phyloP scores from a whole-genome alignment of 208 protist species.

The Wallacemonas sp. region DNA sequence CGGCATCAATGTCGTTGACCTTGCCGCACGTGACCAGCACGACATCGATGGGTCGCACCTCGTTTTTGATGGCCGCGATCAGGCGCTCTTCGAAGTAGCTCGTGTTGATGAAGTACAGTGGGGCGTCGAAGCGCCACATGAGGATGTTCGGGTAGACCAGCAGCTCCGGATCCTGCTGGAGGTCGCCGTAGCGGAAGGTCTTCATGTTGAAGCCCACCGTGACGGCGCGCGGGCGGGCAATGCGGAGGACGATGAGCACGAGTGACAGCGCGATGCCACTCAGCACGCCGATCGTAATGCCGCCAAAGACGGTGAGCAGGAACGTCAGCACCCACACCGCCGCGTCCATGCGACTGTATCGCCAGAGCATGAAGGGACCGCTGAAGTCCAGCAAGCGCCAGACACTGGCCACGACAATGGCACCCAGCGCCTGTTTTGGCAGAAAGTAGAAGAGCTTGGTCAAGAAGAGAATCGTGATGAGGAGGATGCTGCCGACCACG shows the following conservation, averaged over 20 bases:
- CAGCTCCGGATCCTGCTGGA: constrained; percentile 55
- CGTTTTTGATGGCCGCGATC: constrained; percentile 28
- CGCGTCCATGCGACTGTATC: constrained; percentile 53
- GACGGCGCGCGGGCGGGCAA: constrained; percentile 51
- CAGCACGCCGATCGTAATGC: constrained; percentile 56
- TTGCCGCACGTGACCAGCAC: constrained; percentile 52
- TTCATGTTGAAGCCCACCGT: constrained; percentile 57
- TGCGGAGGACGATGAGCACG: constrained; percentile 57
- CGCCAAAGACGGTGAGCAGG: constrained; percentile 45
- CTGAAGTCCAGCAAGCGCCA: constrained; percentile 57
- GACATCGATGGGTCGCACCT: constrained; percentile 53
- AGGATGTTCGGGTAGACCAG: constrained; percentile 67
- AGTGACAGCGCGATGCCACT: constrained; percentile 52
- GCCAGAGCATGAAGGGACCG: constrained; percentile 34
- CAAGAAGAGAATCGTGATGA: constrained; percentile 48
- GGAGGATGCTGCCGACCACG: constrained; percentile 33
- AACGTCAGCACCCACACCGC: constrained; percentile 61
- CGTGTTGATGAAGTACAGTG: constrained; percentile 56
- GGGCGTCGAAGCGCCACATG: constrained; percentile 64
- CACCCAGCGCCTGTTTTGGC: constrained; percentile 54
- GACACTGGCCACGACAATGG: constrained; percentile 52
- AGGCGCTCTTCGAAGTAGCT: constrained; percentile 54
- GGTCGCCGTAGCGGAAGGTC: constrained; percentile 49
- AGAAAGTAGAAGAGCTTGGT: constrained; percentile 61
- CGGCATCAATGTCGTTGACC: constrained; percentile 57